Percentiles rank a stretch among this genome's conserved stretches.
Evolutionary conservation across 1,284 basidiomycete genomes (phyloP).

Genomic region (Mycena sp.): DNA sequence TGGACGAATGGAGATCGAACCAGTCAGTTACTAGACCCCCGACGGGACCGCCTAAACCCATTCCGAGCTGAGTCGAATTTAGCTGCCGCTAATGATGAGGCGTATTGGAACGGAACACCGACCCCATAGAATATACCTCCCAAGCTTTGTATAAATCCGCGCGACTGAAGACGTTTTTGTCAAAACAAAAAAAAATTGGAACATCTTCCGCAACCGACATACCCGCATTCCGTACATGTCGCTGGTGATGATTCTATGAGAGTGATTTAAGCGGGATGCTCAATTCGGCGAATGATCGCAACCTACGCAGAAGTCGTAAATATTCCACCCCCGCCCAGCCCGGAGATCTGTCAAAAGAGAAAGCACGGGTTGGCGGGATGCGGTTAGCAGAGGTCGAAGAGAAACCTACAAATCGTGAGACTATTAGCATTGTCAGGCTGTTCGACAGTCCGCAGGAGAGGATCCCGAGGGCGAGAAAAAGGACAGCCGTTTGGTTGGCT

Average conservation of each 20-base stretch:
- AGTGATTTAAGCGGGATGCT: not conserved
- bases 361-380: constrained; percentile 19
- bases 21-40: constrained; percentile 37
- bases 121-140: constrained; percentile 78
- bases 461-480: constrained; percentile 78
- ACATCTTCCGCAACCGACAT: constrained; percentile 33
- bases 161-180: constrained; percentile 52
- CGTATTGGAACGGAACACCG: constrained; percentile 39
- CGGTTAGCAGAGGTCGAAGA: constrained; percentile 15
- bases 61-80: constrained; percentile 21
- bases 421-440: constrained; percentile 81
- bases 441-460: constrained; percentile 76
- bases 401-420: constrained; percentile 74
- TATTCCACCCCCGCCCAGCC: constrained; percentile 84
- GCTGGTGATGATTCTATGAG: constrained; percentile 75
- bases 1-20: constrained; percentile 13
- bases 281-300: not conserved
- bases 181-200: constrained; percentile 10
- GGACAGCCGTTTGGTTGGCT: constrained; percentile 76
- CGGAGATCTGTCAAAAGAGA: constrained; percentile 63
- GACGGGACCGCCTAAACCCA: constrained; percentile 39
- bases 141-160: constrained; percentile 80
- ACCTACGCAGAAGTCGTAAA: constrained; percentile 74
- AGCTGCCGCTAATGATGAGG: not conserved
- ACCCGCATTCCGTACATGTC: constrained; percentile 84